Evolutionary conservation across 2,329 filamentous ascomycete species (phyloP), one percentile per base, ranked within the genome.

Genomic region (Volutella citrinella): DNA sequence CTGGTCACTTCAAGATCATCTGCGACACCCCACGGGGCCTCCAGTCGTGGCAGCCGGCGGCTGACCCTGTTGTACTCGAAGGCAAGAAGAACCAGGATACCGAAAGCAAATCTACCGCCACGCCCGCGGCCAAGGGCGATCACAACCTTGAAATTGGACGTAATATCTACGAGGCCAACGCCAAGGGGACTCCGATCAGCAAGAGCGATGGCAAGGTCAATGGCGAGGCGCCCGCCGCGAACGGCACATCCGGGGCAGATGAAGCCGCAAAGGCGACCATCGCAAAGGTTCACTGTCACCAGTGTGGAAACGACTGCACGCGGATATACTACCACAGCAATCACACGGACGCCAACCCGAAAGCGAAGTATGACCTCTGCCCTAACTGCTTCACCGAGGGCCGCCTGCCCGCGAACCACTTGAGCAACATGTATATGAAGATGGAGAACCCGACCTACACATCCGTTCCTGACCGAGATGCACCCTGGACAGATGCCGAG

Each of bases 21-120:
- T 93, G 89, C 56, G 93, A 98, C 60, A 98, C 93, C 1, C 93
- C 93, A 33, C 82, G 93, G 39, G 93, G 93, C 22, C 76, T 98
- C 32, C 91, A 97, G 61, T 86, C 91, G 16, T 95, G 91, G 78
- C 93, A 98, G 58, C 93, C 93, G 13, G 85, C 86, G 13, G 82
- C 89, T 3, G 85, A 88, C 50, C 80, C 87, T 7, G 64, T 80
- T 24, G 69, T 82, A 5, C 56, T 74, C n/a, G 69, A 80, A 44
- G 79, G 78, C 34, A 80, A 78, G 57, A 72, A 71, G 48, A 75
- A 64, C 43, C 61, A 62, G 32, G 76, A 84, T 30, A 95, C 90
- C 1, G 89, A 95, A n/a, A 68, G 63, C 38, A 82, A 82, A 55
- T 84, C 84, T 3, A 77, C 71, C 24, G 76, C 84, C 7, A 74